Evolutionary conservation across 257 asterid species (phyloP).

Genomic region (Solanum tarijense): DNA sequence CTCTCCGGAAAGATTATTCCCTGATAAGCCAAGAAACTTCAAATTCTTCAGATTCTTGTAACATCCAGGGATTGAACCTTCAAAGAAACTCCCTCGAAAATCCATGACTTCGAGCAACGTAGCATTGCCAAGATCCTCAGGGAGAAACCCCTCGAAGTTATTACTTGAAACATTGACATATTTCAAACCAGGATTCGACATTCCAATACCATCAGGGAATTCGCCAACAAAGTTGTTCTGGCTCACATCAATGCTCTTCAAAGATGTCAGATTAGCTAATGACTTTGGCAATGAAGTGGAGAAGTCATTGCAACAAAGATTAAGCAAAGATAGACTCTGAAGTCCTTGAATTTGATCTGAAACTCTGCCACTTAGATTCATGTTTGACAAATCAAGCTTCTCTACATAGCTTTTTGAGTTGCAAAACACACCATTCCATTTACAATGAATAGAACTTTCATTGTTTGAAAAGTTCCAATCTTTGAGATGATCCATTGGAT

Average conservation of each 20-base stretch:
- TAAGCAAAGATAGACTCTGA: slow-evolving; percentile 24
- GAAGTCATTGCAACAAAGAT: slow-evolving; percentile 40
- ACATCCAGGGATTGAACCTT: slow-evolving; percentile 56
- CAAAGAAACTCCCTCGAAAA: slow-evolving; percentile 60
- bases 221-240: slow-evolving; percentile 49
- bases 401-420: slow-evolving; percentile 33
- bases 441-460: slow-evolving; percentile 24
- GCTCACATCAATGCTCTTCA: slow-evolving; percentile 48
- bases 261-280: slow-evolving; percentile 30
- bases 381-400: slow-evolving; percentile 50
- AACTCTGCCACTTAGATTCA: slow-evolving; percentile 55
- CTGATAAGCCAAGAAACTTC: slow-evolving; percentile 65
- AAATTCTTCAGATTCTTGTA: slow-evolving; percentile 41
- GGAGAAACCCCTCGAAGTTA: slow-evolving; percentile 54
- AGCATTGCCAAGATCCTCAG: slow-evolving; percentile 46
- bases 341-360: slow-evolving; percentile 38
- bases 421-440: slow-evolving; percentile 63
- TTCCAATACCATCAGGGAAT: slow-evolving; percentile 52
- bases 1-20: slow-evolving; percentile 58
- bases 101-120: slow-evolving; percentile 42
- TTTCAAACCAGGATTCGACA: slow-evolving; percentile 16
- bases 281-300: slow-evolving; percentile 30
- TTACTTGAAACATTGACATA: slow-evolving; percentile 65
- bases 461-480: slow-evolving; percentile 33
- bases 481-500: slow-evolving; percentile 35